Evolutionary conservation across 2,329 filamentous ascomycete species (phyloP).

Genomic region (Thielaviopsis populi): DNA sequence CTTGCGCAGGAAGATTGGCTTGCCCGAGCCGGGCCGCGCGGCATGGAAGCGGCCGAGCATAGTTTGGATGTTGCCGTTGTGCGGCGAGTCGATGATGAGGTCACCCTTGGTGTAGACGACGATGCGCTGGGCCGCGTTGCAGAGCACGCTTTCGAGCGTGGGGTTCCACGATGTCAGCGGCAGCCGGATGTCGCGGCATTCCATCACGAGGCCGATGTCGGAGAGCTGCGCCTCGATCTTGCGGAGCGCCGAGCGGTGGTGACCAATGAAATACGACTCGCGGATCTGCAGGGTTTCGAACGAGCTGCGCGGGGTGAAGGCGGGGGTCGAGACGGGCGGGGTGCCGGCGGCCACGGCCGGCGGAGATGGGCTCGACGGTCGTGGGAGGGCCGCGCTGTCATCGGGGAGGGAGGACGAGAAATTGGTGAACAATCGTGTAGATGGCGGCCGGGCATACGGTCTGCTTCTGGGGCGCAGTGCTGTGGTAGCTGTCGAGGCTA

Average conservation of each 20-base stretch:
- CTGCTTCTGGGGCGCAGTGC: neutral
- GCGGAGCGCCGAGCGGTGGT: conserved; percentile 67
- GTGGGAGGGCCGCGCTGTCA: neutral
- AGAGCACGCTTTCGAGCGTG: conserved; percentile 64
- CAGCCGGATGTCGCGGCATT: conserved; percentile 86
- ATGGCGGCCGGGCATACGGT: neutral
- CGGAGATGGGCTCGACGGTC: neutral
- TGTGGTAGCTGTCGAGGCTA: neutral
- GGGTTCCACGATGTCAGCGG: conserved; percentile 84
- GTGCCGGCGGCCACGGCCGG: neutral
- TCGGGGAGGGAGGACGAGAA: neutral
- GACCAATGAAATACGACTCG: conserved; percentile 85
- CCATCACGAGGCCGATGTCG: conserved; percentile 74
- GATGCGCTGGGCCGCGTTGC: conserved; percentile 51
- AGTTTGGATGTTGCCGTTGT: conserved; percentile 22
- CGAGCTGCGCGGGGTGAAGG: conserved; percentile 56
- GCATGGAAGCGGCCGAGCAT: conserved; percentile 22
- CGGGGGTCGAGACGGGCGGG: conserved; percentile 18
- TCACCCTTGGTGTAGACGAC: conserved; percentile 88
- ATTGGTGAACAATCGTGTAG: neutral
- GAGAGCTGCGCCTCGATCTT: conserved; percentile 72
- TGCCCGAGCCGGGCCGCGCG: conserved; percentile 7
- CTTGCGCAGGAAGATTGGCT: conserved; percentile 30
- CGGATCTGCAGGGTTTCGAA: conserved; percentile 65
- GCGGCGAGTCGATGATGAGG: conserved; percentile 33